These are phyloP conservation scores for Nemania serpens DNA, from an alignment of 2,329 filamentous ascomycete species.

Conservation along the genomic window DNA sequence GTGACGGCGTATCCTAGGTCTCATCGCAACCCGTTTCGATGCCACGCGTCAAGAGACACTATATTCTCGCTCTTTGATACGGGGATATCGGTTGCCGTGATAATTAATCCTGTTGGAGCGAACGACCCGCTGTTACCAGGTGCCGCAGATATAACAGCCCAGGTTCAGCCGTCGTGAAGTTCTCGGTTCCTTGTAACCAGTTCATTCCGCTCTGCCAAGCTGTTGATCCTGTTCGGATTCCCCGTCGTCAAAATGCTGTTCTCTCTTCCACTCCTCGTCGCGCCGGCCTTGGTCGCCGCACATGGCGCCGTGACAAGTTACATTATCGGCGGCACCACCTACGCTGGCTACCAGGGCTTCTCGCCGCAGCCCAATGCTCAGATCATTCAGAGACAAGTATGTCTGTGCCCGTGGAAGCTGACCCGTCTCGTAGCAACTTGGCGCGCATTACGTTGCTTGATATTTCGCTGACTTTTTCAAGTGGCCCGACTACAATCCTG, in stretches of 20 bases:
- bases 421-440: background rate
- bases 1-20: too few species aligned
- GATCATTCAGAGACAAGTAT: constrained; percentile 58
- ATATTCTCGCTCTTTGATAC: background rate
- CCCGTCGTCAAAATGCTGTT: constrained; percentile 33
- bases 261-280: constrained; percentile 34
- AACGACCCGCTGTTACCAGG: background rate
- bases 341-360: constrained; percentile 55
- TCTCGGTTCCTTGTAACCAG: background rate
- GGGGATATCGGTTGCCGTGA: background rate
- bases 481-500: constrained; percentile 62
- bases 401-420: background rate
- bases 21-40: background rate
- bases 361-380: constrained; percentile 52
- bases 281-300: constrained; percentile 41
- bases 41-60: background rate
- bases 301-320: constrained; percentile 53
- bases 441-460: too few species aligned
- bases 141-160: constrained; percentile 13
- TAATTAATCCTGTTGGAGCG: background rate
- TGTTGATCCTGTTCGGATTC: background rate
- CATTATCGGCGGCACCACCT: constrained; percentile 49
- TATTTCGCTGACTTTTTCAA: constrained; percentile 4
- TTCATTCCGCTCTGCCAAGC: background rate
- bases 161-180: background rate